These are phyloP conservation scores for Fallopia convolvulus DNA, from an alignment of 148 eudicot genomes.

Conservation along the genomic window DNA sequence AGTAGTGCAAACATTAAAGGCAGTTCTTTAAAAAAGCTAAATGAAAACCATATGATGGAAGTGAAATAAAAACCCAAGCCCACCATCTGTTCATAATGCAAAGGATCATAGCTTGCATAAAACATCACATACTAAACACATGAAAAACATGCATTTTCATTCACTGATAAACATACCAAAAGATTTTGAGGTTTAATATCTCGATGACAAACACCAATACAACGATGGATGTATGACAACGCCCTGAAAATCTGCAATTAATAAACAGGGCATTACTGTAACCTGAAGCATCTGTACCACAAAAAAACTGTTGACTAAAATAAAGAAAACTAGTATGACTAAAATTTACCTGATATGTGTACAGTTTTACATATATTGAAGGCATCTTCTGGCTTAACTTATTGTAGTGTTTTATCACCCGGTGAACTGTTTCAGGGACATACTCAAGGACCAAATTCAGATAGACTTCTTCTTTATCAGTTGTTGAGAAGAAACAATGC, in stretches of 20 bases:
- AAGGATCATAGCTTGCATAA: too few species aligned
- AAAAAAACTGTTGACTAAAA: neutral
- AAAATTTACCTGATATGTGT: constrained; percentile 57
- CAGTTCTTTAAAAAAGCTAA: too few species aligned
- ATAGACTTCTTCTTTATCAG: constrained; percentile 66
- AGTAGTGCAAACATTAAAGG: too few species aligned
- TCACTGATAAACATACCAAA: constrained; percentile 29
- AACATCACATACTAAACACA: too few species aligned
- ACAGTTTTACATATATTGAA: constrained; percentile 55
- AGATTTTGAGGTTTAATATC: constrained; percentile 80
- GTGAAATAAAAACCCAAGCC: neutral
- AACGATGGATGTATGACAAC: constrained; percentile 53
- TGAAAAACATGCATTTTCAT: too few species aligned
- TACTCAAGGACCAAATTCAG: constrained; percentile 71
- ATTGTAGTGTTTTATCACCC: constrained; percentile 65
- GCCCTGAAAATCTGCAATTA: constrained; percentile 54
- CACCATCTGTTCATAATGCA: neutral
- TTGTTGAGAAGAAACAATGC: constrained; percentile 79
- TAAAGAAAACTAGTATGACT: too few species aligned
- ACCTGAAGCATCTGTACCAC: neutral
- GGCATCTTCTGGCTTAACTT: constrained; percentile 73
- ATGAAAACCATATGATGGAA: neutral
- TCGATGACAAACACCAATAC: constrained; percentile 65
- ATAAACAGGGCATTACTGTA: neutral
- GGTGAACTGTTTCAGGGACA: constrained; percentile 70